Base-by-base conservation (phyloP, 2,329 filamentous ascomycete genomes). In the Pseudomassariella vexata region DNA sequence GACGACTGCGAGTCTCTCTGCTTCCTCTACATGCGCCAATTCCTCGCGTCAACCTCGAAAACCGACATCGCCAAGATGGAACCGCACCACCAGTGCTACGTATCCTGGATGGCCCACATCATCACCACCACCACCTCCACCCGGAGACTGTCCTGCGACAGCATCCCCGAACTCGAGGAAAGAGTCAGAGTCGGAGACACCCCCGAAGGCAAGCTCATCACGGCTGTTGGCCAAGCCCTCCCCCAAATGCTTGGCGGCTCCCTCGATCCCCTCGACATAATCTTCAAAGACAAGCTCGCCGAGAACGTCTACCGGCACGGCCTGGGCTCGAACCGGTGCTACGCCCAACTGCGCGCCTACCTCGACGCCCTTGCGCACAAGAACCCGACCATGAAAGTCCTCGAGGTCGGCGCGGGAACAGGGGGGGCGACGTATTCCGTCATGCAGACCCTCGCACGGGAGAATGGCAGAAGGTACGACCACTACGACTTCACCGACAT, bases 401-500 rank as follows among this genome's bases (percentile, higher is more conserved):
- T 32, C 12, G 29, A 32, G 21, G n/a, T 32, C 7, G 29, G 29
- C 12, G 29, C 20, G 9, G 29, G 32, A n/a, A 30, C 26, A 3
- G 32, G 32, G 4, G 19, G 23, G 6, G 24, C 24, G 0, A 34
- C 32, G 4, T 1, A 15, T 11, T 19, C 24, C 7, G 6, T 24
- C 9, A 19, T 35, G 27, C 11, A 23, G 10, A 14, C 25, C 7
- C 11, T 35, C 9, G 21, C 16, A 5, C n/a, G 27, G n/a, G 14
- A 18, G n/a, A 19, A 17, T 16, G 24, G 21, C 9, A 16, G 24
- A 3, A 10, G 7, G 1, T 33, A 28, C 10, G 32, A 34, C 5
- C 18, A 33, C 9, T 39, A 39, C 12, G 30, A 29, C 21, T 39
- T 36, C 28, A 41, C 39, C 9, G 32, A 39, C 20, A 32, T 37